These are phyloP conservation scores for Magnaporthiopsis incrustans DNA, from an alignment of 2,329 filamentous ascomycete genomes.

Conservation along the genomic window DNA sequence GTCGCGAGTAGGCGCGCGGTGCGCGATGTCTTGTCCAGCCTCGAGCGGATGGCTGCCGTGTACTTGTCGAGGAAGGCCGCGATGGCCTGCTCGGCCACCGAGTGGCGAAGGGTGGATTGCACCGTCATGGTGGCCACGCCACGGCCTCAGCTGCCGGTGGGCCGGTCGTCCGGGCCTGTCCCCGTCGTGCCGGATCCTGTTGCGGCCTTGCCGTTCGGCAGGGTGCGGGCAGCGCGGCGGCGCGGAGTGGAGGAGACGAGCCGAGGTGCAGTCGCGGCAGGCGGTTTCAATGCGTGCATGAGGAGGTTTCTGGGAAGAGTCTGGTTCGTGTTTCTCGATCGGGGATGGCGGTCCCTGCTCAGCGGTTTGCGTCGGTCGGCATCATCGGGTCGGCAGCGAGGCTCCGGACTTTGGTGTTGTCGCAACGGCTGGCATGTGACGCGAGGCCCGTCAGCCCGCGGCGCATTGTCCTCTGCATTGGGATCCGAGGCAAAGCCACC, in stretches of 20 bases:
- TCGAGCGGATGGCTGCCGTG: slow-evolving; percentile 40
- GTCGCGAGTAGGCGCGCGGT: slow-evolving; percentile 68
- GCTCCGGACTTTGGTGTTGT: neutral
- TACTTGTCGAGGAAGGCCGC: slow-evolving; percentile 56
- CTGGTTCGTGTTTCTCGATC: neutral
- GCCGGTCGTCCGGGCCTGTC: neutral
- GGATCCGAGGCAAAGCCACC: neutral
- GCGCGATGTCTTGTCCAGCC: slow-evolving; percentile 57
- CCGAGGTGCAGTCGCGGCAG: neutral
- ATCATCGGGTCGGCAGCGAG: neutral
- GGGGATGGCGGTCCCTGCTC: neutral
- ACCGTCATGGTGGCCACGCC: slow-evolving; percentile 58
- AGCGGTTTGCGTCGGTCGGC: neutral
- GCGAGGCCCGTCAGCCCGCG: neutral
- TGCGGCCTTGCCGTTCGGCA: neutral
- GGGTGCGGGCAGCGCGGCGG: no score
- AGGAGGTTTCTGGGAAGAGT: neutral
- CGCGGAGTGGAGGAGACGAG: neutral
- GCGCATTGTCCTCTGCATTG: neutral
- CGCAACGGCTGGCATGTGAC: slow-evolving; percentile 4
- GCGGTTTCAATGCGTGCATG: neutral
- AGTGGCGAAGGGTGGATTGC: slow-evolving; percentile 72
- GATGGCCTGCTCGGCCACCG: slow-evolving; percentile 59
- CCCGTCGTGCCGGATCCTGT: neutral
- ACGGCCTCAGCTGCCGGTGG: neutral